Base-by-base conservation (phyloP, 1,139 yeast genomes). In the Blastobotrys proliferans region DNA sequence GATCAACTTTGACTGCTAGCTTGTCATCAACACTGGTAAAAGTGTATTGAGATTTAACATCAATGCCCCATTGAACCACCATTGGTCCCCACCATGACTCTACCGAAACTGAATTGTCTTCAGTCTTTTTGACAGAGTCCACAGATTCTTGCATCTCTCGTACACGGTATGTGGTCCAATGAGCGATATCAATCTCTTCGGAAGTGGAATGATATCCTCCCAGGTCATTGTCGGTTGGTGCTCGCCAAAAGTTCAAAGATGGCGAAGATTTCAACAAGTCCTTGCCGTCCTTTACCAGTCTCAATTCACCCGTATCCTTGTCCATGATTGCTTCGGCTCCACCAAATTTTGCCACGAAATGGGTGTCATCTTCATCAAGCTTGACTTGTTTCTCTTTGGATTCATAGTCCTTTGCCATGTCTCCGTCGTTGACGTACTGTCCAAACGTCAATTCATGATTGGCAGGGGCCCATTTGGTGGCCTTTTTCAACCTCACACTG, bases 181-280 rank as follows among this genome's bases (percentile, higher is more conserved):
- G 40, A 6, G 20, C 36, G 10, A 16, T 16, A 19, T 33, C 36
- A 20, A 18, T 6, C 6, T 16, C 22, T 28, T 27, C 10, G 29
- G 24, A 20, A n/a, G n/a, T n/a, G 13, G 31, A 34, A 14, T 41
- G 18, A 1, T 39, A 47, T 14, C 45, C 47, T 3, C 45, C 49
- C 3, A 48, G 46, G 45, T 64, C 69, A 40, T 65, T 65, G 46
- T 63, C 66, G 17, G 60, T 63, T 18, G 62, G 60, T 4, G 69
- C 62, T 41, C 69, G 53, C 66, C 64, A 66, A 45, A 63, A 45
- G 17, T 54, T 55, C 24, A 54, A 42, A 16, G 30, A 26, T 4
- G 47, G 46, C 6, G 42, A 40, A 3, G 16, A 5, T 6, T 14
- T 21, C 13, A 45, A 22, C 13, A 40, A 20, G 2, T 28, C 16